A percentile compares a stretch with the other conserved stretches of the same genome.
These are phyloP conservation scores for Xylaria sp. DNA, from an alignment of 2,329 filamentous ascomycete genomes.

Conservation along the genomic window DNA sequence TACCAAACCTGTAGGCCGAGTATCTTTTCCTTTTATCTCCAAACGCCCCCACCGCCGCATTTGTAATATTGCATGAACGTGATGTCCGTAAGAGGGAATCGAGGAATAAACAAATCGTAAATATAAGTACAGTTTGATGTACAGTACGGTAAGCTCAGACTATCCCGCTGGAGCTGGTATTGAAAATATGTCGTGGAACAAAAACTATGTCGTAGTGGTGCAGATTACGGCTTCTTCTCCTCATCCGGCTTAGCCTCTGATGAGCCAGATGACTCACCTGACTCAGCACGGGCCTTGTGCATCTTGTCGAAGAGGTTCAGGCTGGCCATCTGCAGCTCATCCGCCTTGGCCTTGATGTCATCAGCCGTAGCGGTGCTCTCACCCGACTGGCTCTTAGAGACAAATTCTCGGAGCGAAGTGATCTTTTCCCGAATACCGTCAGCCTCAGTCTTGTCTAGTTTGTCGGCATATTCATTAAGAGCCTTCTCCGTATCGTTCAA, in stretches of 20 bases:
- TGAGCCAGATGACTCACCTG: slow-evolving; percentile 62
- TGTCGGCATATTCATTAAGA: slow-evolving; percentile 94
- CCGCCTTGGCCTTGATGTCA: slow-evolving; percentile 98
- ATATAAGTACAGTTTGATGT: slow-evolving; percentile 64
- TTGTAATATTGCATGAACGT: slow-evolving; percentile 51
- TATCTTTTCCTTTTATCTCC: slow-evolving; percentile 50
- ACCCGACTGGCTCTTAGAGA: slow-evolving; percentile 93
- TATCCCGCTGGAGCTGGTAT: slow-evolving; percentile 48
- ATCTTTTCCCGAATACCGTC: slow-evolving; percentile 97
- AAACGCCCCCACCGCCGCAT: slow-evolving; percentile 50
- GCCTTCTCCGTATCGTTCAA: slow-evolving; percentile 99
- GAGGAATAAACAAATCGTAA: slow-evolving; percentile 49
- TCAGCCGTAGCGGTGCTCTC: slow-evolving; percentile 87
- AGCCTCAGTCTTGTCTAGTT: slow-evolving; percentile 95
- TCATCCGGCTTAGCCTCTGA: slow-evolving; percentile 62
- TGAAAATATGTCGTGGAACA: slow-evolving; percentile 39
- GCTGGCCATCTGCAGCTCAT: slow-evolving; percentile 95
- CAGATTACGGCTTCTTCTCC: slow-evolving; percentile 72
- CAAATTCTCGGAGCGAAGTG: slow-evolving; percentile 82
- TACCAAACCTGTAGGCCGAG: slow-evolving; percentile 44
- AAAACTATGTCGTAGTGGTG: slow-evolving; percentile 18
- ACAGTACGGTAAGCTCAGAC: slow-evolving; percentile 55
- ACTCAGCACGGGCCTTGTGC: slow-evolving; percentile 91
- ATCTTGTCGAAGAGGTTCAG: slow-evolving; percentile 99
- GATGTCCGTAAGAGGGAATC: slow-evolving; percentile 38